Conservation (phyloP, 805 yeast genomes). For the Candida piceae region DNA sequence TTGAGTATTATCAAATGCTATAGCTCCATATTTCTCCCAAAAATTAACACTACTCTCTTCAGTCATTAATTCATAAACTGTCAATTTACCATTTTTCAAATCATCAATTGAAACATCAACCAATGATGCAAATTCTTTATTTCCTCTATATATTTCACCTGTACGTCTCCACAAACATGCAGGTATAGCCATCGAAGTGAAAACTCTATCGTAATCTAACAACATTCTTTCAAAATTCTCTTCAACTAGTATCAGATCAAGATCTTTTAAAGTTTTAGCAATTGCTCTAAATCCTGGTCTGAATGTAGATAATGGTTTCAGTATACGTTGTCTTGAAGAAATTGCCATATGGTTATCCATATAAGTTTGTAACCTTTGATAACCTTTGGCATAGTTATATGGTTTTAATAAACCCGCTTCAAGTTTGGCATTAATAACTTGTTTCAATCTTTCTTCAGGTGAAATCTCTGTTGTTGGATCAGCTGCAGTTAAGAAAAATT, state of each 20-base stretch:
- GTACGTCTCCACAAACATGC: conserved; percentile 97
- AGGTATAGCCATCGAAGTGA: conserved; percentile 96
- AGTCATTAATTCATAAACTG: conserved; percentile 90
- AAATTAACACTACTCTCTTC: conserved; percentile 95
- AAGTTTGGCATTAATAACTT: conserved; percentile 88
- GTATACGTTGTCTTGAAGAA: conserved; percentile 75
- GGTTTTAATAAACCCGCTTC: conserved; percentile 93
- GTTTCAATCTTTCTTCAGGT: conserved; percentile 88
- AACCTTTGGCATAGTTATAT: conserved; percentile 90
- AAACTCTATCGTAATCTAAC: conserved; percentile 88
- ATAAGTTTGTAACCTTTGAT: conserved; percentile 80
- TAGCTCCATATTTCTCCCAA: conserved; percentile 96
- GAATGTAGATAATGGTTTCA: conserved; percentile 79
- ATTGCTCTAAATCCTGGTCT: conserved; percentile 92
- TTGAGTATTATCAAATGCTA: conserved; percentile 93
- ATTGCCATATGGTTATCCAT: conserved; percentile 91
- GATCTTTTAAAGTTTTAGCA: conserved; percentile 84
- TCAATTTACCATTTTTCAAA: conserved; percentile 83
- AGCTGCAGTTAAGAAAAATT: conserved; percentile 92
- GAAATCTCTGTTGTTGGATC: conserved; percentile 93
- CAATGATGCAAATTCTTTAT: conserved; percentile 90
- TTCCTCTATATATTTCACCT: conserved; percentile 92
- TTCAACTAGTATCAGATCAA: conserved; percentile 86
- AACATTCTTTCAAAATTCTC: conserved; percentile 93
- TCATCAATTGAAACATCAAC: conserved; percentile 90